Conservation (phyloP, 164 flowering plant species). For the Paratinospora sagittata region DNA sequence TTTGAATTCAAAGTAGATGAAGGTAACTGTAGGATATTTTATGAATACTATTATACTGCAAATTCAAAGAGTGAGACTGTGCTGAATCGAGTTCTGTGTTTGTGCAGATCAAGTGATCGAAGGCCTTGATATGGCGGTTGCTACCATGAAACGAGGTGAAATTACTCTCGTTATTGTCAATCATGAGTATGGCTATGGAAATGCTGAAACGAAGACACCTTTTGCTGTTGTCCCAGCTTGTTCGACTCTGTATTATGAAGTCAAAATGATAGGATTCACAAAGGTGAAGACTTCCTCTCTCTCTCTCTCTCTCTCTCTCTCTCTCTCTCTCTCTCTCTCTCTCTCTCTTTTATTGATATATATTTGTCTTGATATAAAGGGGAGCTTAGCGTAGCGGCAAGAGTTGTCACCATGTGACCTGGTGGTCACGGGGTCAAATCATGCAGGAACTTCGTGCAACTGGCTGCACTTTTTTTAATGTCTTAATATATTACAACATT, state of each 20-base stretch:
- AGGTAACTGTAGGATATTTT: conserved; percentile 17
- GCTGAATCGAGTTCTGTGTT: conserved; percentile 7
- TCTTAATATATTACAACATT: too few relatives aligned
- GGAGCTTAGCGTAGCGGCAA: too few relatives aligned
- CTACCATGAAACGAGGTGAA: conserved; percentile 33
- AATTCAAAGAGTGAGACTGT: neutral
- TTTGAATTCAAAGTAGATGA: conserved; percentile 34
- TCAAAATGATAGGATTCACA: conserved; percentile 28
- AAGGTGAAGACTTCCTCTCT: conserved; percentile 20
- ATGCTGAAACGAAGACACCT: conserved; percentile 11
- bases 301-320: too few relatives aligned
- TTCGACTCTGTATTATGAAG: conserved; percentile 27
- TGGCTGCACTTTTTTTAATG: too few relatives aligned
- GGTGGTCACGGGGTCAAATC: too few relatives aligned
- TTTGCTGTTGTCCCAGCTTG: conserved; percentile 28
- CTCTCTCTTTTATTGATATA: too few relatives aligned
- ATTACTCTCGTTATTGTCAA: conserved; percentile 18
- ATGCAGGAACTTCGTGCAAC: too few relatives aligned
- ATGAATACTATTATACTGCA: too few relatives aligned
- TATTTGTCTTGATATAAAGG: too few relatives aligned
- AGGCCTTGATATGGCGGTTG: conserved; percentile 30
- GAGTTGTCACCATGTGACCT: too few relatives aligned
- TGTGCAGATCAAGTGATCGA: conserved; percentile 32
- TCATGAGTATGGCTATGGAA: conserved; percentile 30
- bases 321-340: too few relatives aligned